phyloP scores from a whole-genome alignment of 169 alveolate genomes.

The Plasmodium reichenowi region DNA sequence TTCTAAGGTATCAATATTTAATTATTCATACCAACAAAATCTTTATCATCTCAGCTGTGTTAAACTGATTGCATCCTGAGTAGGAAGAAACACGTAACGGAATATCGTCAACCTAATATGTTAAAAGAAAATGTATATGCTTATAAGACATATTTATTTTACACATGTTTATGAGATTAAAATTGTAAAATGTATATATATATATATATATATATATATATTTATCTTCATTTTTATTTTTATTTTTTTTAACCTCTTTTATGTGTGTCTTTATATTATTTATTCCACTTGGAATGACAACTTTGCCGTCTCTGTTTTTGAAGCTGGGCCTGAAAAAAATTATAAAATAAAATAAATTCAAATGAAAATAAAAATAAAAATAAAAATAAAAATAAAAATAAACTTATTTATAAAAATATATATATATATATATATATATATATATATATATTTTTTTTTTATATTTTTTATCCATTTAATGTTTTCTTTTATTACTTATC shows the following conservation, averaged over 20 bases:
- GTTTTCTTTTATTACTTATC: constrained; percentile 19
- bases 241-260: constrained; percentile 27
- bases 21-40: constrained; percentile 67
- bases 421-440: too few relatives aligned
- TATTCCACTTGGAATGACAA: constrained; percentile 82
- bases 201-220: not conserved
- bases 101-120: constrained; percentile 52
- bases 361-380: too few relatives aligned
- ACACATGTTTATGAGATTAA: too few relatives aligned
- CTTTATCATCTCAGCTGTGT: constrained; percentile 79
- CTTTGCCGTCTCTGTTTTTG: constrained; percentile 75
- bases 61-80: constrained; percentile 72
- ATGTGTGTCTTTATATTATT: constrained; percentile 77
- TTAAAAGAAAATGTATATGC: too few relatives aligned
- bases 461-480: not conserved
- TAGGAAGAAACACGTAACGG: constrained; percentile 78
- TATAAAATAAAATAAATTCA: not conserved
- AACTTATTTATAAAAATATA: too few relatives aligned
- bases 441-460: not conserved
- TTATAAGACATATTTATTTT: too few relatives aligned
- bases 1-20: constrained; percentile 28
- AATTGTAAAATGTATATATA: too few relatives aligned
- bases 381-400: too few relatives aligned
- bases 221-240: not conserved
- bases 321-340: constrained; percentile 27